Base-by-base conservation (phyloP, 306 rosid genomes). In the Malus domestica region DNA sequence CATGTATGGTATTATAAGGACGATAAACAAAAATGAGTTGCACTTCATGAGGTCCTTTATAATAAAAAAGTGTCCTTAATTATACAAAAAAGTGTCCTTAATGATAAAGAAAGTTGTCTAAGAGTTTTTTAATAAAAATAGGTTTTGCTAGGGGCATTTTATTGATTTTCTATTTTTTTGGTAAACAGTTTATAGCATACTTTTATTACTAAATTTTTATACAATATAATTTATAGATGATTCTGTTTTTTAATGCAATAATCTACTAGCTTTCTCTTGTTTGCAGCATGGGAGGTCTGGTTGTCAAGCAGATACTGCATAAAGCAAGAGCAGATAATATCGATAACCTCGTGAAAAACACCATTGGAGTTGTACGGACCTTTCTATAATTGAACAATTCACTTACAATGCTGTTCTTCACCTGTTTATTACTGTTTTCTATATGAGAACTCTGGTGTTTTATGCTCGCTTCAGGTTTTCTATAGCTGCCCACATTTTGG, bases 401-500 rank as follows among this genome's bases (percentile, higher is more conserved):
- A 23, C 52, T 51, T 38, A 40, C 75, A 66, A 57, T 74, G 49
- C 38, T 9, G 54, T 74, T 75, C 75, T 71, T 70, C 23, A 4
- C 15, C 59, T 35, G 62, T 30, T 33, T 23, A 44, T 42, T 68
- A 70, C 68, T 22, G 2, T 42, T 76, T 40, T 66, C 2, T 67
- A 74, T 58, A 32, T 62, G 23, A 44, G 69, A 75, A 27, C 59
- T 23, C 62, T 74, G 22, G 78, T 78, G 52, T 79, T 57, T 80
- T 77, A 46, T 46, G 76, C 67, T 79, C 83, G 62, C 67, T 83
- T 84, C 82, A 95, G 99, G 92, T 92, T 80, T 95, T 92, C 87
- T 95, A 95, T 72, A 92, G 99, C 87, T 95, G 99, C 85, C 99
- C 99, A 33, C 99, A 95, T 84, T 95, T 92, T 69, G 99, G 99